Percentiles rank a stretch among this genome's conserved stretches.
These are phyloP conservation scores for Moniliophthora roreri DNA, from an alignment of 1,284 basidiomycete species.

Conservation along the genomic window DNA sequence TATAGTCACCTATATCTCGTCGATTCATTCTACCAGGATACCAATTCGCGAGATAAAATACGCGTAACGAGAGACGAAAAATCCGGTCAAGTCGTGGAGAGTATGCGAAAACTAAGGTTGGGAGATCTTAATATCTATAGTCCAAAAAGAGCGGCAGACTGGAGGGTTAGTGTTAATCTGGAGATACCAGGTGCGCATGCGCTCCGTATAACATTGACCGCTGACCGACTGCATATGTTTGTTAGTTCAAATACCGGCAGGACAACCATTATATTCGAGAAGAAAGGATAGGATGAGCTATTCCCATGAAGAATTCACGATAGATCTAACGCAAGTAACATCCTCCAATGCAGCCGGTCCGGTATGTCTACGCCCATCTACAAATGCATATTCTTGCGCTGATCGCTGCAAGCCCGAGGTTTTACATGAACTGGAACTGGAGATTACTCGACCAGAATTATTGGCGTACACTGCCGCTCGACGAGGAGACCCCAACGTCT, in stretches of 20 bases:
- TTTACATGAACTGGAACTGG: conserved; percentile 72
- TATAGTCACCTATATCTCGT: conserved; percentile 81
- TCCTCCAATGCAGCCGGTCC: conserved; percentile 44
- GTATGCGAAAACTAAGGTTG: conserved; percentile 79
- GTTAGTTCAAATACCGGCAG: conserved; percentile 60
- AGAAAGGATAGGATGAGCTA: conserved; percentile 94
- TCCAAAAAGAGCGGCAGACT: conserved; percentile 85
- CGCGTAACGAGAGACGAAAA: conserved; percentile 86
- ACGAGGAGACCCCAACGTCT: conserved; percentile 52
- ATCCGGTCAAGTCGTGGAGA: conserved; percentile 62
- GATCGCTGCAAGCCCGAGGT: conserved; percentile 49
- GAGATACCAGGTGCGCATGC: conserved; percentile 70
- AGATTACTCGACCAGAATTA: conserved; percentile 63
- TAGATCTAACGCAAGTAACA: conserved; percentile 93
- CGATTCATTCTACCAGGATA: conserved; percentile 80
- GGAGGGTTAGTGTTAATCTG: conserved; percentile 87
- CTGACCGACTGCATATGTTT: not conserved
- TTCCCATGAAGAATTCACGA: conserved; percentile 86
- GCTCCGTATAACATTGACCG: conserved; percentile 11
- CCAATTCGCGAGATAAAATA: conserved; percentile 61
- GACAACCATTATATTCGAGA: conserved; percentile 57
- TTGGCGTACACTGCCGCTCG: conserved; percentile 58
- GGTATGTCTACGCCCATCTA: conserved; percentile 47
- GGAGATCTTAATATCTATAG: conserved; percentile 88
- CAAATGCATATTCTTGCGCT: no score